Base-by-base conservation (phyloP, 1,284 basidiomycete genomes). In the Mycena citricolor region DNA sequence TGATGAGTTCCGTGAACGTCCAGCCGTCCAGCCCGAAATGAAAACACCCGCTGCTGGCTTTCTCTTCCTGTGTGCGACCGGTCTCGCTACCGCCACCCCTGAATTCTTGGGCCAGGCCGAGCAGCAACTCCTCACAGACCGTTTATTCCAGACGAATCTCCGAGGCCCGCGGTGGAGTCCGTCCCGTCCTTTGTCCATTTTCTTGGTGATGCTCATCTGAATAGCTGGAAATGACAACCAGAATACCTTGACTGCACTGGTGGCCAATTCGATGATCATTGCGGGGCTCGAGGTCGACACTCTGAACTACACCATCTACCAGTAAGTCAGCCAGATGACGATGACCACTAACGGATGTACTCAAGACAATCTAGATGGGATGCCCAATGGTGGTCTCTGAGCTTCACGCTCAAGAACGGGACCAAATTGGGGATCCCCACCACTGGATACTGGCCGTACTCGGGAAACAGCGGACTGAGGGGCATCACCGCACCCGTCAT, bases 201-300 rank as follows among this genome's bases (percentile, higher is more conserved):
- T n/a, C n/a, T n/a, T n/a, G n/a, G n/a, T n/a, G n/a, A n/a, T n/a
- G n/a, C n/a, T n/a, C n/a, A n/a, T n/a, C n/a, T n/a, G n/a, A n/a
- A 13, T 38, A 62, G 61, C 61, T 32, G 61, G 61, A n/a, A 62
- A 60, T 25, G 61, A 62, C 19, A 62, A 62, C 30, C 59, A 62
- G 17, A 60, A 62, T 47, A 48, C 48, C 12, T 42, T 62, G 11
- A 61, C 55, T 7, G 49, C 45, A 16, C 47, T 61, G n/a, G 58
- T 62, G n/a, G 42, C 56, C 12, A 40, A 41, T 12, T 52, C 52
- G 8, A 59, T 62, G 61, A 32, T 37, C n/a, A 16, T 56, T 14
- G 58, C 59, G 7, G 57, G 61, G 4, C 35, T 61, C 17, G 41
- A 54, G 13, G 58, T 60, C 17, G 55, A 60, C 29, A 54, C 53